Evolutionary conservation across 108 stramenopile species (phyloP).

Genomic region (Skeletonema marinoi): DNA sequence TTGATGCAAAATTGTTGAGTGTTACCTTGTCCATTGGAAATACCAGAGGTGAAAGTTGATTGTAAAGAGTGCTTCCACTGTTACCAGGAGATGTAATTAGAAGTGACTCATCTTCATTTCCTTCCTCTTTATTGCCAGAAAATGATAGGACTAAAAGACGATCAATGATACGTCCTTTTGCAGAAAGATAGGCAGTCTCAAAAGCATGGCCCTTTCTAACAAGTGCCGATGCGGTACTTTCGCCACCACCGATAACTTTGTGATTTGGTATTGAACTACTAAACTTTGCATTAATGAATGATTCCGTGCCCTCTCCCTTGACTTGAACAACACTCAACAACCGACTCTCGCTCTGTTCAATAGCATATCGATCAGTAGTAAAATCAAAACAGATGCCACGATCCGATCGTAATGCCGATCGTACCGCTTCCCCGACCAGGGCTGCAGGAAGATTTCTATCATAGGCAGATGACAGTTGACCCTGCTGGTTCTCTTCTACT

Average conservation of each 20-base stretch:
- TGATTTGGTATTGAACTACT: constrained; percentile 46
- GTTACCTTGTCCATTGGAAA: constrained; percentile 82
- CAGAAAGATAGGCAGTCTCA: constrained; percentile 65
- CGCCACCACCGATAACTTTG: neutral
- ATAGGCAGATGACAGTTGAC: constrained; percentile 55
- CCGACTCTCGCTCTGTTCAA: constrained; percentile 34
- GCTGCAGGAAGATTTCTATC: constrained; percentile 68
- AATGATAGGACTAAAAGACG: constrained; percentile 46
- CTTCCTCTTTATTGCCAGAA: constrained; percentile 10
- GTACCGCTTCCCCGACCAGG: constrained; percentile 85
- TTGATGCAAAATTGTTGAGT: constrained; percentile 35
- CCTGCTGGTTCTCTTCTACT: neutral
- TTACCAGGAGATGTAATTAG: constrained; percentile 84
- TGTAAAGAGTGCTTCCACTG: constrained; percentile 49
- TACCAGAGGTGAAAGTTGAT: constrained; percentile 70
- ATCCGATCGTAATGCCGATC: constrained; percentile 68
- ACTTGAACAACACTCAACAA: constrained; percentile 58
- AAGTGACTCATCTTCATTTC: constrained; percentile 42
- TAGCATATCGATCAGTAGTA: constrained; percentile 19
- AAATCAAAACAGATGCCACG: constrained; percentile 63
- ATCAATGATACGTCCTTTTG: constrained; percentile 80
- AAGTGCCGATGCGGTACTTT: constrained; percentile 4
- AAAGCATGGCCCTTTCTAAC: constrained; percentile 40
- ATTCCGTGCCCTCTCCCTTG: constrained; percentile 55
- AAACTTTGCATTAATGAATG: constrained; percentile 79